Conservation (phyloP, 768 basidiomycete genomes). For the Pulveroboletus sp. region DNA sequence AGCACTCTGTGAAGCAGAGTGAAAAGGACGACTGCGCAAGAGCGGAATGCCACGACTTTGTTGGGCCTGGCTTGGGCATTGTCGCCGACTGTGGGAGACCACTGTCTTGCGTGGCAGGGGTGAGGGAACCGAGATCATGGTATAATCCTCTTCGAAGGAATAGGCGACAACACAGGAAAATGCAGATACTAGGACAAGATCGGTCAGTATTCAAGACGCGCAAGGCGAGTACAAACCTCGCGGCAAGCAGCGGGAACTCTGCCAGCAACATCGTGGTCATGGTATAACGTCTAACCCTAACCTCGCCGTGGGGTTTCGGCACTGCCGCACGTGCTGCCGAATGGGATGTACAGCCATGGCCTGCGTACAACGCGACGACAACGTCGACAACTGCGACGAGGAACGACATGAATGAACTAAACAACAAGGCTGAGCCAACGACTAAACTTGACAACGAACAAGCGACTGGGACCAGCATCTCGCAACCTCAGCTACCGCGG, state of each 20-base stretch:
- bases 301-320: constrained; percentile 27
- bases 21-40: constrained; percentile 63
- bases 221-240: constrained; percentile 17
- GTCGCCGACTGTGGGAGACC: constrained; percentile 23
- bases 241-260: constrained; percentile 8
- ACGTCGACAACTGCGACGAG: constrained; percentile 8
- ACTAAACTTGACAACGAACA: constrained; percentile 25
- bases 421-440: constrained; percentile 28
- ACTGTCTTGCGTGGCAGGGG: constrained; percentile 29
- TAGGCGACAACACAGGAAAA: constrained; percentile 59
- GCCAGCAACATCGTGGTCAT: constrained; percentile 20
- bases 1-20: constrained; percentile 71
- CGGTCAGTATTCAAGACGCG: background rate
- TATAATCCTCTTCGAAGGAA: constrained; percentile 59
- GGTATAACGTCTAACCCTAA: constrained; percentile 25
- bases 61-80: constrained; percentile 16
- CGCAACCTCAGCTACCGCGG: constrained; percentile 19
- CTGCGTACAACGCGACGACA: constrained; percentile 8
- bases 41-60: constrained; percentile 46
- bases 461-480: constrained; percentile 28
- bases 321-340: constrained; percentile 11
- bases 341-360: constrained; percentile 4
- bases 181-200: constrained; percentile 34
- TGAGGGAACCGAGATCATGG: constrained; percentile 52
- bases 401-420: constrained; percentile 32